These are phyloP conservation scores for Pulicaria dysenterica DNA, from an alignment of 129 eudicot species.

Conservation along the genomic window DNA sequence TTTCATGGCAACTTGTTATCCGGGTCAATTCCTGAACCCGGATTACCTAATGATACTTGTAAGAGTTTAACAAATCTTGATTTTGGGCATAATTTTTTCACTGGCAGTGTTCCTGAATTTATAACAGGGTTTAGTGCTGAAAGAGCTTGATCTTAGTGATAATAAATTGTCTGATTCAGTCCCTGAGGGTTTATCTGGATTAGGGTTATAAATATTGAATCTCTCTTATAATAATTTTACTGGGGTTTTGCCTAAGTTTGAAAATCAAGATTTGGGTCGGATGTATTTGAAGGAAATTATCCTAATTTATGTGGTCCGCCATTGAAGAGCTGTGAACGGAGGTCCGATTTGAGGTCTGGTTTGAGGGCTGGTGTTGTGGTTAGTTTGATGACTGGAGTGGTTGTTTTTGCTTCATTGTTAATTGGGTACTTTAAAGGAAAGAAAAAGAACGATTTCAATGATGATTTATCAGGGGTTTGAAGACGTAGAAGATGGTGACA, in stretches of 20 bases:
- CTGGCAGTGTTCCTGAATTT: conserved; percentile 69
- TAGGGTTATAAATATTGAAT: conserved; percentile 69
- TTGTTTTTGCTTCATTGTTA: conserved; percentile 67
- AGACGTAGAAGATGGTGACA: conserved; percentile 42
- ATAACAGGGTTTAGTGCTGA: conserved; percentile 53
- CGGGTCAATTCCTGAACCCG: conserved; percentile 69
- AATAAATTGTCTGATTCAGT: conserved; percentile 63
- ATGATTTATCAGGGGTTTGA: conserved; percentile 60
- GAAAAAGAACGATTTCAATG: conserved; percentile 52
- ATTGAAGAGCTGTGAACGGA: conserved; percentile 49
- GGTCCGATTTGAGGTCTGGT: conserved; percentile 66
- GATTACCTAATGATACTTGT: conserved; percentile 75
- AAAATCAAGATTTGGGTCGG: conserved; percentile 60
- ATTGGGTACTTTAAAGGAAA: conserved; percentile 84
- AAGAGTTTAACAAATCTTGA: conserved; percentile 55
- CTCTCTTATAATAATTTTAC: conserved; percentile 68
- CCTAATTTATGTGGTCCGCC: conserved; percentile 77
- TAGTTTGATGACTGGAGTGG: conserved; percentile 80
- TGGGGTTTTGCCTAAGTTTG: conserved; percentile 74
- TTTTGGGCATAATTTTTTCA: conserved; percentile 64
- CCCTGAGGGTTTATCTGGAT: conserved; percentile 44
- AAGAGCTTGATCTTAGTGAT: conserved; percentile 65
- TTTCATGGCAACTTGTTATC: conserved; percentile 70
- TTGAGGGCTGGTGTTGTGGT: conserved; percentile 84
- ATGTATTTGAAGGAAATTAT: conserved; percentile 68